Percentiles rank a stretch among this genome's conserved stretches.
phyloP scores from a whole-genome alignment of 208 protist species.

The Trypanosoma vivax region DNA sequence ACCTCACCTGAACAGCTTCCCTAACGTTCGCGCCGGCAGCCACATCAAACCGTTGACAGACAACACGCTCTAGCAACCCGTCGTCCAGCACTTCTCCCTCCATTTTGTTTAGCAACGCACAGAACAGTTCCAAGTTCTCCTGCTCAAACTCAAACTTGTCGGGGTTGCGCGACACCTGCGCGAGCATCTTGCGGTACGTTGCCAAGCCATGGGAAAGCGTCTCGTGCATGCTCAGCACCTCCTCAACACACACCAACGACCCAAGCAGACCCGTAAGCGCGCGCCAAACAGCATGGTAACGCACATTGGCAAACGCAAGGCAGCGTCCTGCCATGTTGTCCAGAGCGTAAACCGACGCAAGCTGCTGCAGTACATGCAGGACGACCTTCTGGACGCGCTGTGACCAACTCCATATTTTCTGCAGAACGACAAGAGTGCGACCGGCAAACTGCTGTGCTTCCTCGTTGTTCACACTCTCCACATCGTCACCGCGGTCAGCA shows the following conservation, averaged over 20 bases:
- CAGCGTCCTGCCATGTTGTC: slow-evolving; percentile 24
- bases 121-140: slow-evolving; percentile 36
- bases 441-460: slow-evolving; percentile 62
- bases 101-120: slow-evolving; percentile 44
- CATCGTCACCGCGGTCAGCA: too few species aligned
- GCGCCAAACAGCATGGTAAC: slow-evolving; percentile 62
- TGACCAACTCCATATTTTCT: slow-evolving; percentile 73
- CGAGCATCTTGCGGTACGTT: slow-evolving; percentile 61
- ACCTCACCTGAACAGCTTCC: slow-evolving; percentile 20
- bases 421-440: slow-evolving; percentile 57
- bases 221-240: slow-evolving; percentile 66
- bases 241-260: slow-evolving; percentile 74
- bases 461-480: slow-evolving; percentile 44
- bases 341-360: slow-evolving; percentile 62
- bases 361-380: slow-evolving; percentile 56
- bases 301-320: slow-evolving; percentile 28
- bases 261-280: slow-evolving; percentile 57
- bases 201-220: slow-evolving; percentile 44
- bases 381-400: slow-evolving; percentile 61
- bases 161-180: slow-evolving; percentile 31
- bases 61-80: slow-evolving; percentile 52
- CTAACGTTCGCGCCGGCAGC: slow-evolving; percentile 4
- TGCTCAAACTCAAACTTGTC: slow-evolving; percentile 40
- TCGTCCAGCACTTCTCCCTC: slow-evolving; percentile 66
- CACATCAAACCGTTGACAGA: slow-evolving; percentile 60